phyloP scores from a whole-genome alignment of 169 alveolate genomes.

The Babesia divergens region DNA sequence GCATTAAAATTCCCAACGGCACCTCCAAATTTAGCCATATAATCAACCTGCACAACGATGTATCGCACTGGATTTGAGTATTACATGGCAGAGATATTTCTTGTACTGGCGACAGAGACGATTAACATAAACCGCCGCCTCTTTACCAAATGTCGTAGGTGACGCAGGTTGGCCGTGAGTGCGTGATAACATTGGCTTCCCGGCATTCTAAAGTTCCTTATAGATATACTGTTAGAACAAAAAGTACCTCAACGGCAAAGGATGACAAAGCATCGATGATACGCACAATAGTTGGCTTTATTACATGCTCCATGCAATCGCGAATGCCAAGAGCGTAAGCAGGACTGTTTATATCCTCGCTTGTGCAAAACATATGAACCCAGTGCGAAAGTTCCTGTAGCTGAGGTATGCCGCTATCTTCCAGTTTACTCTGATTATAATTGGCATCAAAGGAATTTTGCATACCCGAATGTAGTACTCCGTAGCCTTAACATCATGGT shows the following conservation, averaged over 20 bases:
- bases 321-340: slow-evolving; percentile 85
- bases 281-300: slow-evolving; percentile 70
- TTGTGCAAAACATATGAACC: slow-evolving; percentile 89
- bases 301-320: slow-evolving; percentile 70
- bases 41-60: slow-evolving; percentile 56
- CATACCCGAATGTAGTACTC: slow-evolving; percentile 87
- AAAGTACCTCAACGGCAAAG: slow-evolving; percentile 63
- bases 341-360: slow-evolving; percentile 93
- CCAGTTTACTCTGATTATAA: slow-evolving; percentile 44
- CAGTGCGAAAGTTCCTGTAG: slow-evolving; percentile 74
- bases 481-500: slow-evolving; percentile 92
- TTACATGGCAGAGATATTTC: slow-evolving; percentile 37
- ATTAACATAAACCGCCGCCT: slow-evolving; percentile 80
- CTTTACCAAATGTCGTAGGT: slow-evolving; percentile 96
- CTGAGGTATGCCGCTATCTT: slow-evolving; percentile 29
- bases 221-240: neutral
- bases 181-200: slow-evolving; percentile 86
- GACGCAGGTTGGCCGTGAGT: slow-evolving; percentile 98
- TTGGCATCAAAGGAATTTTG: neutral
- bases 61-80: neutral
- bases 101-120: slow-evolving; percentile 62
- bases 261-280: slow-evolving; percentile 63
- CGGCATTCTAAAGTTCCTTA: slow-evolving; percentile 68
- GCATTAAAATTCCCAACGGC: slow-evolving; percentile 96
- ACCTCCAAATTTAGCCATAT: slow-evolving; percentile 91